phyloP scores from a whole-genome alignment of 208 protist species.

The Crithidia acanthocephali region DNA sequence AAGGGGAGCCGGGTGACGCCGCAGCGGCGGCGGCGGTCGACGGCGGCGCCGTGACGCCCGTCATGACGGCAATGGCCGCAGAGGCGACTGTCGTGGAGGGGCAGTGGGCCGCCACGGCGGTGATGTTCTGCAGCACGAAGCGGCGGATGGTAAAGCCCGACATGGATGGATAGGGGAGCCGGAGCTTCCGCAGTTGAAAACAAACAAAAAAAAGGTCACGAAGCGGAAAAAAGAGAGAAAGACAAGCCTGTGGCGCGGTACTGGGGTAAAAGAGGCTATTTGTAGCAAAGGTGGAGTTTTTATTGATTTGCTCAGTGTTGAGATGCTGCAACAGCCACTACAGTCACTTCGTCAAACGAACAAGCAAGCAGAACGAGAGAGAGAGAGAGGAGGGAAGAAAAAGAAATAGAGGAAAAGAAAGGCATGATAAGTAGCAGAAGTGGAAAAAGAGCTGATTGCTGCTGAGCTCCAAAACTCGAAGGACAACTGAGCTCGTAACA shows the following conservation, averaged over 20 bases:
- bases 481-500: too few relatives aligned
- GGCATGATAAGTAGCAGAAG: too few relatives aligned
- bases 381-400: conserved; percentile 16
- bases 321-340: too few relatives aligned
- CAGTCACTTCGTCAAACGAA: conserved; percentile 1
- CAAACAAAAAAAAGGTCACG: neutral
- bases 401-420: too few relatives aligned
- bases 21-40: neutral
- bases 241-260: too few relatives aligned
- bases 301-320: too few relatives aligned
- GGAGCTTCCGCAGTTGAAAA: neutral
- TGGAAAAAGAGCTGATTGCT: too few relatives aligned
- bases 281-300: too few relatives aligned
- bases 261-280: too few relatives aligned
- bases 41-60: conserved; percentile 6
- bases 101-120: conserved; percentile 62
- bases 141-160: conserved; percentile 62
- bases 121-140: conserved; percentile 77
- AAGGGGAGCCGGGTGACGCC: neutral
- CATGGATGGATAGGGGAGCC: conserved; percentile 13
- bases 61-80: conserved; percentile 27
- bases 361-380: conserved; percentile 8
- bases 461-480: too few relatives aligned
- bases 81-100: conserved; percentile 43
- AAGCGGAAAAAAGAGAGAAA: neutral